Base-by-base conservation (phyloP, 1,284 basidiomycete genomes). In the Bjerkandera adusta region DNA sequence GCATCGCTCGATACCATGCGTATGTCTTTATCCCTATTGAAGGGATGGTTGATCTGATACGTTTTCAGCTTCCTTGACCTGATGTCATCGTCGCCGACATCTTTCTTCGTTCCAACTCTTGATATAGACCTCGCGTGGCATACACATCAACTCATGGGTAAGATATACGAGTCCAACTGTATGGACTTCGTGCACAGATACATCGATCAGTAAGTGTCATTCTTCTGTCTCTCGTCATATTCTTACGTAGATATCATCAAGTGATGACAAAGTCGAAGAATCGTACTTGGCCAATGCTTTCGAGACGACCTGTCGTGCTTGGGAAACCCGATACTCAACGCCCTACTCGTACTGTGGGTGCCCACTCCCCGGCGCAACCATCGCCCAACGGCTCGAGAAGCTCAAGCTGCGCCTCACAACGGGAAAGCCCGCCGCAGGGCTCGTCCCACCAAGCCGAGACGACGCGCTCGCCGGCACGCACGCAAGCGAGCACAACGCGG, bases 101-200 rank as follows among this genome's bases (percentile, higher is more conserved):
- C 49, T 3, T 57, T 66, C 11, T 65, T 68, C 47, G 68, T 70
- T 13, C 69, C 69, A 1, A 70, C 69, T 12, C 58, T 71, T 16
- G 69, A 71, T 36, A 71, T 75, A 21, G 75, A 77, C 48, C 57
- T 76, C 5, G 66, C 65, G 12, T 77, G 75, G 73, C 73, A 77
- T 49, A 71, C 72, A 0, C 75, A 75, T 37, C 73, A 75, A 41
- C 62, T 75, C 24, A 62, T 64, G 48, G 58, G 58, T 5, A 43
- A 46, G 10, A 56, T 47, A 8, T 76, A 74, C 37, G 48, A 45
- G 4, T 27, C 53, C 1, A 59, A 71, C 40, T 71, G 70, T 26
- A 56, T 56, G 38, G 57, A 51, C 41, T 63, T 61, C 32, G 34
- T 71, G 3, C 57, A 61, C 1, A 59, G 51, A 30, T 54, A 48